Conservation (phyloP, 2,329 filamentous ascomycete genomes). For the Xylariaceae sp. region DNA sequence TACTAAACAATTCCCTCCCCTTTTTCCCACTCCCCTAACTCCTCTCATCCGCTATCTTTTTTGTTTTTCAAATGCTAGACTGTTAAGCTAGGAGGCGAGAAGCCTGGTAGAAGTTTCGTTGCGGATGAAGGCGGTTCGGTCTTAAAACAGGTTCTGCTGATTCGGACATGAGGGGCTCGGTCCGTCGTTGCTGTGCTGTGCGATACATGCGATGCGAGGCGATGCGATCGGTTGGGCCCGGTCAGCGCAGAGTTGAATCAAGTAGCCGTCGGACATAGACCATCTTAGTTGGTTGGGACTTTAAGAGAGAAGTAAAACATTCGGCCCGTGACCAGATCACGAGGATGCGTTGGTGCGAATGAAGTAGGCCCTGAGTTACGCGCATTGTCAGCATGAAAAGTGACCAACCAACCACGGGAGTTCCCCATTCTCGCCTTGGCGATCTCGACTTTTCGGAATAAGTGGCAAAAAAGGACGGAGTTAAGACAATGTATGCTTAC, state of each 20-base stretch:
- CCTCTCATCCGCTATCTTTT: too few species aligned
- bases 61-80: too few species aligned
- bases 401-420: slow-evolving; percentile 8
- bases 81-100: too few species aligned
- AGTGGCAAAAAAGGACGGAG: not conserved
- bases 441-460: not conserved
- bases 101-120: too few species aligned
- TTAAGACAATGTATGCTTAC: slow-evolving; percentile 39
- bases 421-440: not conserved
- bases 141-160: too few species aligned
- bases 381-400: slow-evolving; percentile 12
- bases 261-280: slow-evolving; percentile 3
- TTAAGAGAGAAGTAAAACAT: not conserved
- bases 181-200: too few species aligned
- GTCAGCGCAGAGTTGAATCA: not conserved
- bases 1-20: too few species aligned
- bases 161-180: too few species aligned
- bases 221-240: not conserved
- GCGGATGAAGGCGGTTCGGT: too few species aligned
- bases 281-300: not conserved
- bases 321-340: slow-evolving; percentile 15
- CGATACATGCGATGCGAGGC: too few species aligned
- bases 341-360: slow-evolving; percentile 30
- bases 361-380: slow-evolving; percentile 30
- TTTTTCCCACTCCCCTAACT: too few species aligned